These are phyloP conservation scores for Myriosclerotinia duriaeana DNA, from an alignment of 2,329 filamentous ascomycete genomes.

Conservation along the genomic window DNA sequence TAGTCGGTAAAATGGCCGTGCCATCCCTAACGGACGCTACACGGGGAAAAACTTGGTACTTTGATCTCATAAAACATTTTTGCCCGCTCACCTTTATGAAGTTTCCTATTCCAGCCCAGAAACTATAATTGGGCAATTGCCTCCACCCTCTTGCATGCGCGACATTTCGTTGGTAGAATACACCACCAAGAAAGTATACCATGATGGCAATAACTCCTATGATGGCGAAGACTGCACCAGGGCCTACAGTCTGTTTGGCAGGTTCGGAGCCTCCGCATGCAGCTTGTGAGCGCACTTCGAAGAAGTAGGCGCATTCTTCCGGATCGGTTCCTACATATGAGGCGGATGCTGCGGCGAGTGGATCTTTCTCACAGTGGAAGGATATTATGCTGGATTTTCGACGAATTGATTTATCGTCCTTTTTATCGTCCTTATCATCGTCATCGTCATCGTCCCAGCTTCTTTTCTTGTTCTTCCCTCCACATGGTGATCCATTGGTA, in stretches of 20 bases:
- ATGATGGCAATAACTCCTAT: conserved; percentile 75
- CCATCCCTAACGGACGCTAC: conserved; percentile 40
- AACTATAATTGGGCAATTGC: conserved; percentile 88
- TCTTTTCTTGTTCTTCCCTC: conserved; percentile 45
- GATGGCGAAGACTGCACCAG: conserved; percentile 81
- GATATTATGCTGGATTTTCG: conserved; percentile 85
- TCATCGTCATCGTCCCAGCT: conserved; percentile 42
- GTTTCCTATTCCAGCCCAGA: conserved; percentile 85
- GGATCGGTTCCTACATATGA: conserved; percentile 82
- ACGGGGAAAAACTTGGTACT: conserved; percentile 35
- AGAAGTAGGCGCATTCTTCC: conserved; percentile 93
- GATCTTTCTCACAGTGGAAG: conserved; percentile 87
- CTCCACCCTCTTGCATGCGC: conserved; percentile 93
- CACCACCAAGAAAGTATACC: conserved; percentile 87
- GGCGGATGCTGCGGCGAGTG: conserved; percentile 65
- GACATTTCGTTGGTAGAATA: conserved; percentile 93
- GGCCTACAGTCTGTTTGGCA: conserved; percentile 68
- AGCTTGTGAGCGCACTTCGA: conserved; percentile 82
- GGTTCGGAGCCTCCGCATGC: conserved; percentile 71
- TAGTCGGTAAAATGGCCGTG: conserved; percentile 36
- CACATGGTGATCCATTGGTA: conserved; percentile 73
- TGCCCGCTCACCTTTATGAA: conserved; percentile 70
- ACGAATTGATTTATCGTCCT: conserved; percentile 39
- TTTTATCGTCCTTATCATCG: conserved; percentile 33
- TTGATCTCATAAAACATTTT: conserved; percentile 36